These are phyloP conservation scores for Phoma sp. DNA, from an alignment of 2,329 filamentous ascomycete genomes.

Conservation along the genomic window DNA sequence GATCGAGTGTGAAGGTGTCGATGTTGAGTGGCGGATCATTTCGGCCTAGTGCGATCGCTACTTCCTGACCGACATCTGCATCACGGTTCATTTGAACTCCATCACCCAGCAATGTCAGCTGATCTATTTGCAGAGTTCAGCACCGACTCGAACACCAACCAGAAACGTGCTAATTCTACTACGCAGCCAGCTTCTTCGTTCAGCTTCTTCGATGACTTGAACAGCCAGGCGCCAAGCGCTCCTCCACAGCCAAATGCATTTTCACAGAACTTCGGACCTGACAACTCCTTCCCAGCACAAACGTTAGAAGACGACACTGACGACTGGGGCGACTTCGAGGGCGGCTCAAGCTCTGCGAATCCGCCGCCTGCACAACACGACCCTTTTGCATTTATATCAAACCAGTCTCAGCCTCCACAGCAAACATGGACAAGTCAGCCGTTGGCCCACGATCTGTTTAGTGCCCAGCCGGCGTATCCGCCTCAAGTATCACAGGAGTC, in stretches of 20 bases:
- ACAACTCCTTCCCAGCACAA: background rate
- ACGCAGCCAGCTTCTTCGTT: constrained; percentile 31
- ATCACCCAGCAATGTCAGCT: constrained; percentile 38
- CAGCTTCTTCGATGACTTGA: constrained; percentile 45
- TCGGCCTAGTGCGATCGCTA: constrained; percentile 25
- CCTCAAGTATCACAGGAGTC: constrained; percentile 17
- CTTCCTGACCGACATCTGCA: constrained; percentile 20
- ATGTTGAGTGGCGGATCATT: constrained; percentile 8
- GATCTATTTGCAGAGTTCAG: constrained; percentile 47
- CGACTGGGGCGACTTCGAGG: constrained; percentile 53
- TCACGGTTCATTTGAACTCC: constrained; percentile 16
- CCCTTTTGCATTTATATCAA: constrained; percentile 24
- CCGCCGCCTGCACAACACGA: constrained; percentile 23
- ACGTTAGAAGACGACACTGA: constrained; percentile 37
- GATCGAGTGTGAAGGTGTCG: background rate
- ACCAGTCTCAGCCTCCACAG: constrained; percentile 21
- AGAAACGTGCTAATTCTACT: constrained; percentile 11
- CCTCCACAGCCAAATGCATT: constrained; percentile 19
- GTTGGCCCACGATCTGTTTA: constrained; percentile 22
- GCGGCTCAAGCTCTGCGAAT: constrained; percentile 26
- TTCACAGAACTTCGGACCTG: constrained; percentile 13
- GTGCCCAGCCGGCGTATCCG: constrained; percentile 1
- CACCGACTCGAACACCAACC: constrained; percentile 21
- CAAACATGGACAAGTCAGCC: constrained; percentile 12
- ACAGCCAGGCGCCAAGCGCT: constrained; percentile 19